A percentile compares a stretch with the other conserved stretches of the same genome.
Evolutionary conservation across 306 rosid genomes (phyloP).

Genomic region (Begonia loranthoides): DNA sequence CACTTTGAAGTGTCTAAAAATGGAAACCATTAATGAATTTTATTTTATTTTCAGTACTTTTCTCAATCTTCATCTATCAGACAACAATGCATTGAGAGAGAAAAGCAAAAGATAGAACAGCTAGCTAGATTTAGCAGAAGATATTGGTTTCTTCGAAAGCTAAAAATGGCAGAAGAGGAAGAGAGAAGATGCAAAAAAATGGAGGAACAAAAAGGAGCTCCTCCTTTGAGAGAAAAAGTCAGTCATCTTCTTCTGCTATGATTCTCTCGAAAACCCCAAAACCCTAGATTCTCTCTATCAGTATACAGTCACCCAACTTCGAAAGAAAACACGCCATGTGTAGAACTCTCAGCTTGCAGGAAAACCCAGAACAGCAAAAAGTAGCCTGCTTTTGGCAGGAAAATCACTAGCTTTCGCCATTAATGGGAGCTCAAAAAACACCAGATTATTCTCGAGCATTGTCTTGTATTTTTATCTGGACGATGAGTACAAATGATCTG

Average conservation of each 20-base stretch:
- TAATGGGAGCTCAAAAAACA: too few species aligned
- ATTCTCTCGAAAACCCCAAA: constrained; percentile 38
- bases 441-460: too few species aligned
- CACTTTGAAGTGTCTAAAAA: constrained; percentile 19
- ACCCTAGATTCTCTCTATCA: constrained; percentile 17
- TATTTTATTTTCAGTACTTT: constrained; percentile 36
- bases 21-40: constrained; percentile 24
- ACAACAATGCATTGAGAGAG: constrained; percentile 21
- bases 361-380: constrained; percentile 19
- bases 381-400: too few species aligned
- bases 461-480: too few species aligned
- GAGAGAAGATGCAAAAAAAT: neutral
- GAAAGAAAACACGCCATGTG: constrained; percentile 74
- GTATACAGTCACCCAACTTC: constrained; percentile 20
- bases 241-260: neutral
- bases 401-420: too few species aligned
- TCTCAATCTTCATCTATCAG: constrained; percentile 32
- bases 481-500: too few species aligned
- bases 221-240: too few species aligned
- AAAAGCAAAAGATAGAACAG: neutral
- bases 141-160: neutral
- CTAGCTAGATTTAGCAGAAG: neutral
- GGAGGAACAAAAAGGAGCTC: too few species aligned
- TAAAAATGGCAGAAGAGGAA: neutral
- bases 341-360: constrained; percentile 63